phyloP scores from a whole-genome alignment of 2,329 filamentous ascomycete species.

The Stylonectria norvegica region DNA sequence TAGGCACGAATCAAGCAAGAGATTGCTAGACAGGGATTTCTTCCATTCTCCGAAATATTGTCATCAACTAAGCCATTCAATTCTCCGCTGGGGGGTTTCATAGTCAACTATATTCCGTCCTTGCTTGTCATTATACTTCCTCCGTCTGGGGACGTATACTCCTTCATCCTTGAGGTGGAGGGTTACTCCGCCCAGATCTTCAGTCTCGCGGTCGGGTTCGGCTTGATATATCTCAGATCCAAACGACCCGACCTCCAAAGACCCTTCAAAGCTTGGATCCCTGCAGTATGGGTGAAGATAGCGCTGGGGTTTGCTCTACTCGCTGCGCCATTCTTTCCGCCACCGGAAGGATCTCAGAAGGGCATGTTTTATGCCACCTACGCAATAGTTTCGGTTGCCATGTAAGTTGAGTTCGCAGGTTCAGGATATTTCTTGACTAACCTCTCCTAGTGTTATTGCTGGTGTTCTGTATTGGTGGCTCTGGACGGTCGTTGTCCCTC shows the following conservation, averaged over 20 bases:
- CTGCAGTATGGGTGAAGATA: constrained; percentile 55
- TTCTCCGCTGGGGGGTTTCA: constrained; percentile 63
- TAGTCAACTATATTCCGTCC: constrained; percentile 67
- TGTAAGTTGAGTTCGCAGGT: constrained; percentile 41
- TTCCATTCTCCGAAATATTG: constrained; percentile 59
- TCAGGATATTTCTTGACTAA: background rate
- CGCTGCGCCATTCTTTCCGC: constrained; percentile 60
- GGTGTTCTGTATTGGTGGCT: constrained; percentile 66
- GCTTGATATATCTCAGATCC: constrained; percentile 58
- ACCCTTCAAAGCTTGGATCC: constrained; percentile 63
- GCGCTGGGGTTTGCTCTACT: constrained; percentile 53
- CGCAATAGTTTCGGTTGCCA: constrained; percentile 48
- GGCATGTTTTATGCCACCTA: constrained; percentile 53
- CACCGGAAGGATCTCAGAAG: constrained; percentile 43
- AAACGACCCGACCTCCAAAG: constrained; percentile 57
- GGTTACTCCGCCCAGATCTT: constrained; percentile 64
- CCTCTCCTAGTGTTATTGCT: constrained; percentile 46
- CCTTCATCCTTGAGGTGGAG: constrained; percentile 70
- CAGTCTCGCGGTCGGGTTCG: constrained; percentile 53
- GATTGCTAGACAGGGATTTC: constrained; percentile 66
- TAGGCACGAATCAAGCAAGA: constrained; percentile 69
- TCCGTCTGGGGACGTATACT: constrained; percentile 64
- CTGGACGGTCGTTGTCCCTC: constrained; percentile 60
- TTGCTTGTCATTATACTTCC: constrained; percentile 63
- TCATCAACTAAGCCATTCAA: constrained; percentile 65